Conservation (phyloP, 2,329 filamentous ascomycete species). For the Apiospora kogelbergensis region DNA sequence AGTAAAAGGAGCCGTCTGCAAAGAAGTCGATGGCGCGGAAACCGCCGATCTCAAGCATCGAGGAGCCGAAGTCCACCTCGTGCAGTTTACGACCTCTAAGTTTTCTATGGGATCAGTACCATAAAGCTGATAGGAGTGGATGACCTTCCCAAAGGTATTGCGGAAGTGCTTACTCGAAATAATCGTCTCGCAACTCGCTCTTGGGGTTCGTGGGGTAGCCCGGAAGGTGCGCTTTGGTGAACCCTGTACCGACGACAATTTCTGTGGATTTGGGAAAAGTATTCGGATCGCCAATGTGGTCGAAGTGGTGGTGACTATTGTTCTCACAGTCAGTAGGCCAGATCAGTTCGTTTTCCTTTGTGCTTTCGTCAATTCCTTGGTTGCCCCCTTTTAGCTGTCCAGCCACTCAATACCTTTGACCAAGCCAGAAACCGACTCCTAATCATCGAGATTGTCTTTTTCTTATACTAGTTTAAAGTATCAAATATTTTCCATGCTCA, state of each 20-base stretch:
- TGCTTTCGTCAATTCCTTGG: no score
- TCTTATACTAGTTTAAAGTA: no score
- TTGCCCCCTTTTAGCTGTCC: no score
- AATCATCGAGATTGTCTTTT: no score
- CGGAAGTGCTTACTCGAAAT: constrained; percentile 14
- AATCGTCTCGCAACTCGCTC: constrained; percentile 23
- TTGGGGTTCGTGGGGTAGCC: constrained; percentile 21
- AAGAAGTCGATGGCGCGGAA: constrained; percentile 34
- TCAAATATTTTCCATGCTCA: no score
- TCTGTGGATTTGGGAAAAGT: constrained; percentile 43
- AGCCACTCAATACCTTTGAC: no score
- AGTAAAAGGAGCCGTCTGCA: constrained; percentile 32
- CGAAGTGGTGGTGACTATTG: constrained; percentile 42
- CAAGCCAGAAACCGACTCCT: no score
- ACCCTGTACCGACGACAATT: constrained; percentile 35
- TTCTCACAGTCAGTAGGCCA: no score
- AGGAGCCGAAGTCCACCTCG: constrained; percentile 19
- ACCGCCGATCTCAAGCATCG: constrained; percentile 17
- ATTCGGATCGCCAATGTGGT: constrained; percentile 46
- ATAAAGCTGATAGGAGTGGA: no score
- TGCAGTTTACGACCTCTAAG: constrained; percentile 22
- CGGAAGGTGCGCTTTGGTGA: constrained; percentile 25
- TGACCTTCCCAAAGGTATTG: no score
- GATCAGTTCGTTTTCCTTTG: no score
- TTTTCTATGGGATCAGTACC: no score